Conservation (phyloP, 495 filamentous ascomycete genomes). For the Aspergillus mulundensis region DNA sequence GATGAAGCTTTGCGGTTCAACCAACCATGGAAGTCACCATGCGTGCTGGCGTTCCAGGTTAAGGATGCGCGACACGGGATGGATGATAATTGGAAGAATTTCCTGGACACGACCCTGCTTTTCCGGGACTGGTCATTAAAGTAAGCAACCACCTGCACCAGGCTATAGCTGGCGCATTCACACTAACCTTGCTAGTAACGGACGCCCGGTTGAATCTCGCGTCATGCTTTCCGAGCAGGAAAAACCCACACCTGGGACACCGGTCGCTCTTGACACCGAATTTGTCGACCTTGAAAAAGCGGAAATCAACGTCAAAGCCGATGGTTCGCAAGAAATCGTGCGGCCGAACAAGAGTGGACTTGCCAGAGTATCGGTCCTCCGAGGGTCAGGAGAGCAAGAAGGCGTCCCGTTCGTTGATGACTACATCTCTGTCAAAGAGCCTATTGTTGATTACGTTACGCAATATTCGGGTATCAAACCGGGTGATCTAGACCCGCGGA, state of each 20-base stretch:
- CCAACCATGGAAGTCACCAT: constrained; percentile 84
- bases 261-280: constrained; percentile 90
- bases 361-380: constrained; percentile 81
- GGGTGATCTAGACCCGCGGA: constrained; percentile 72
- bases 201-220: constrained; percentile 39
- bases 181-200: constrained; percentile 21
- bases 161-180: background rate
- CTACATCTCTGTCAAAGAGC: constrained; percentile 85
- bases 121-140: constrained; percentile 68
- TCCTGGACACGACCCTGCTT: constrained; percentile 75
- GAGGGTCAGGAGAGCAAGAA: constrained; percentile 69
- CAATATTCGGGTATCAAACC: constrained; percentile 84
- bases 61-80: constrained; percentile 69
- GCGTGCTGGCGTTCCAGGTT: constrained; percentile 78
- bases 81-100: constrained; percentile 80
- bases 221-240: constrained; percentile 62
- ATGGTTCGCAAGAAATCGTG: constrained; percentile 81
- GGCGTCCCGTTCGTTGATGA: constrained; percentile 92
- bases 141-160: constrained; percentile 34
- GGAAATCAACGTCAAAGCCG: constrained; percentile 88
- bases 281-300: constrained; percentile 88
- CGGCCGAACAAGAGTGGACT: constrained; percentile 79
- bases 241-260: constrained; percentile 61
- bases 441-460: constrained; percentile 94
- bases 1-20: constrained; percentile 88